Evolutionary conservation across 225 moss, liverwort and hornwort species (phyloP).

Genomic region (Straminergon stramineum): DNA sequence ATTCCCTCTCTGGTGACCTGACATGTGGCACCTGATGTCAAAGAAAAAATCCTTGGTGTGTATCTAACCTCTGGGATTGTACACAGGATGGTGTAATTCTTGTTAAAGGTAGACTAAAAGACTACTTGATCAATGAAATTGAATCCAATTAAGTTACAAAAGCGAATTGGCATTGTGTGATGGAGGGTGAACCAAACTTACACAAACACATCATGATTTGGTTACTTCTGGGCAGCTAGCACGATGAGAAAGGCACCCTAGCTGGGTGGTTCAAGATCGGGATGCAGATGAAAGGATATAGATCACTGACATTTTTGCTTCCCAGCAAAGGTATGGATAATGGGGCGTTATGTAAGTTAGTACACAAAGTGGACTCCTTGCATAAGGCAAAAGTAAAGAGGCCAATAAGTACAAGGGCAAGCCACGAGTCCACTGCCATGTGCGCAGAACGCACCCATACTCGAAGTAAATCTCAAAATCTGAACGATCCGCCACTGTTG

Average conservation of each 20-base stretch:
- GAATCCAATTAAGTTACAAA: neutral
- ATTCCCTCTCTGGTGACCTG: neutral
- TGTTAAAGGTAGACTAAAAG: neutral
- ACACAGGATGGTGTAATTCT: neutral
- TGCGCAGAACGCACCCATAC: neutral
- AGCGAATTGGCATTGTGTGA: no score
- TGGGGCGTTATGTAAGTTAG: neutral
- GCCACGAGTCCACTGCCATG: slow-evolving; percentile 5
- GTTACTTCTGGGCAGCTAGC: neutral
- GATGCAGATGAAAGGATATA: neutral
- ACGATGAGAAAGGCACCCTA: neutral
- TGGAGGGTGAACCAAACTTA: neutral
- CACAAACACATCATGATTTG: neutral
- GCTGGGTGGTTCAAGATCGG: neutral
- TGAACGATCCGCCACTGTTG: slow-evolving; percentile 1
- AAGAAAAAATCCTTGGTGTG: neutral
- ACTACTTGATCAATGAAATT: neutral
- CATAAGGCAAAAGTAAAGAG: neutral
- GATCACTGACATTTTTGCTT: neutral
- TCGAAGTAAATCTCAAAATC: neutral
- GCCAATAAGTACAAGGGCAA: neutral
- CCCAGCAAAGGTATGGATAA: neutral
- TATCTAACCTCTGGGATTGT: neutral
- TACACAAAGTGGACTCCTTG: neutral
- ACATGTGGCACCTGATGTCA: neutral